Base-by-base conservation (phyloP, 306 rosid species). In the Sesbania bispinosa region DNA sequence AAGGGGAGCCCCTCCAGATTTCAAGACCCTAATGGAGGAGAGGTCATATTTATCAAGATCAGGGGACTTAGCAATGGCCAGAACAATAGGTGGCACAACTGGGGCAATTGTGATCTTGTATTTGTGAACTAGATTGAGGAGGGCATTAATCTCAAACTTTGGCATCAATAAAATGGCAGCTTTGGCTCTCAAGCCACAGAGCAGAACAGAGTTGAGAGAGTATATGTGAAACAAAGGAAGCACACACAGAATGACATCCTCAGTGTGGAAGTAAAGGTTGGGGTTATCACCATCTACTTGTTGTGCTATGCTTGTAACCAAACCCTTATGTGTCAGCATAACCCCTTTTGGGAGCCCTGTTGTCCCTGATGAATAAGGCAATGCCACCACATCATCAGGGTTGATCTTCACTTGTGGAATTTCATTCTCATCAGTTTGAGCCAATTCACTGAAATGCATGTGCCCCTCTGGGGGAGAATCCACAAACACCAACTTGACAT, bases 1-100 rank as follows among this genome's bases (percentile, higher is more conserved):
- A 87, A 92, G 60, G 6, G 97, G 93, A 0, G 97, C 97, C 0
- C 89, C 97, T 2, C 96, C 97, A 0, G 89, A 87, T 75, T 87
- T 57, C 5, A 87, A 73, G 6, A 69, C 69, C 19, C 96, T 51
- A 10, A 92, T 82, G 1, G 97, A 92, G 21, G 96, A 85, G 80
- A 92, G 19, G 71, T 92, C 88, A 72, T 76, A 79, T 0, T 69
- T 64, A 0, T 75, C 54, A 3, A 87, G 41, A 0, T 83, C 82
- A 0, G 87, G 79, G 30, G 77, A 57, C 73, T 92, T 87, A 0
- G 83, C 85, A 14, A 92, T 73, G 0, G 87, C 83, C 65, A 92
- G 53, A 16, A 89, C 82, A 10, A 92, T 87, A 2, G 97, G 96
- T 0, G 97, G 97, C 23, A 89, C 97, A 10, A 89, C 72, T 2